A percentile compares a stretch with the other conserved stretches of the same genome.
These are phyloP conservation scores for Warburgia ugandensis DNA, from an alignment of 164 flowering plant species.

Conservation along the genomic window DNA sequence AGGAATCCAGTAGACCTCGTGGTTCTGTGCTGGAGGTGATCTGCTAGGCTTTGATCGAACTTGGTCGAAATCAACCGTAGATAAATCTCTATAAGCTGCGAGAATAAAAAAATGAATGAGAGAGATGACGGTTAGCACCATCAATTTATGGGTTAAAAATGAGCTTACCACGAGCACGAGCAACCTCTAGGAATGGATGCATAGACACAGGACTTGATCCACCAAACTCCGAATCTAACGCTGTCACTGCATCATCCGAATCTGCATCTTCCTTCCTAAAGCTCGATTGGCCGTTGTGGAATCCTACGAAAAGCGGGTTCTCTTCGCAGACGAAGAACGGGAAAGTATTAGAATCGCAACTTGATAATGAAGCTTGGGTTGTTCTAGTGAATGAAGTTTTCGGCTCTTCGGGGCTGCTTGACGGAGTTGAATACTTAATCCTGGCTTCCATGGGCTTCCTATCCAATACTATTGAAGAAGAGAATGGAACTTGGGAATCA, in stretches of 20 bases:
- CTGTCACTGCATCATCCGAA: conserved; percentile 12
- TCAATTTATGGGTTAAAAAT: neutral
- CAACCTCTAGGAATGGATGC: conserved; percentile 1
- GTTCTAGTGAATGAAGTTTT: conserved; percentile 41
- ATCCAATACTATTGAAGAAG: conserved; percentile 30
- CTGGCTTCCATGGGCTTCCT: conserved; percentile 23
- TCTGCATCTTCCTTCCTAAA: conserved; percentile 9
- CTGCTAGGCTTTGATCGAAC: neutral
- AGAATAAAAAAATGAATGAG: neutral
- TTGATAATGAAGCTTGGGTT: conserved; percentile 30
- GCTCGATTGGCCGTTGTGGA: conserved; percentile 18
- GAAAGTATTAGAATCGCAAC: conserved; percentile 32
- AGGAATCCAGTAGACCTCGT: conserved; percentile 35
- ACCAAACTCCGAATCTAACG: conserved; percentile 16
- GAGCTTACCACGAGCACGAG: conserved; percentile 6
- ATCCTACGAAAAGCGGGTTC: conserved; percentile 65
- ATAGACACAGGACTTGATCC: conserved; percentile 21
- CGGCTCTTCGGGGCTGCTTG: conserved; percentile 76
- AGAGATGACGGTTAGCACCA: neutral
- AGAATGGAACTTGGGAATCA: conserved; percentile 40
- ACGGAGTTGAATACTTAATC: conserved; percentile 68
- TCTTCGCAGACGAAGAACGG: conserved; percentile 40
- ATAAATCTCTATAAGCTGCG: conserved; percentile 5
- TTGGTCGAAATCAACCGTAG: neutral
- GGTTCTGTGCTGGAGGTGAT: conserved; percentile 7